These are phyloP conservation scores for Aureoboletus auriporus DNA, from an alignment of 768 basidiomycete species.

Conservation along the genomic window DNA sequence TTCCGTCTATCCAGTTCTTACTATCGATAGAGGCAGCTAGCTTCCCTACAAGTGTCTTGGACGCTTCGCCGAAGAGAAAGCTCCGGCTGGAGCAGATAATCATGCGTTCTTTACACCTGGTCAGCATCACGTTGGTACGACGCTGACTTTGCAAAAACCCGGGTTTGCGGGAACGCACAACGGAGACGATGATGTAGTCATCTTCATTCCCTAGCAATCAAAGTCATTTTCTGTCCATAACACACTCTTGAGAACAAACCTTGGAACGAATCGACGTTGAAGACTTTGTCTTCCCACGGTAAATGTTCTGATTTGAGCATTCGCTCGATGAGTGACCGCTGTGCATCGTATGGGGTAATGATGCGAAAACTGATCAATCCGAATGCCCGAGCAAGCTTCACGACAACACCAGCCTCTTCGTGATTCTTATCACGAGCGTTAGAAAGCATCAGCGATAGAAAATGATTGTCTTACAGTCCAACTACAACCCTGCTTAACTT, in stretches of 20 bases:
- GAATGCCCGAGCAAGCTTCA: conserved; percentile 52
- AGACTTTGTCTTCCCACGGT: conserved; percentile 59
- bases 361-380: conserved; percentile 47
- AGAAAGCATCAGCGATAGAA: not conserved
- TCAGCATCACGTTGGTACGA: conserved; percentile 83
- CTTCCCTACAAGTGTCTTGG: conserved; percentile 22
- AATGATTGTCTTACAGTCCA: conserved; percentile 26
- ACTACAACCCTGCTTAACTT: conserved; percentile 28
- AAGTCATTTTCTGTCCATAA: conserved; percentile 11
- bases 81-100: conserved; percentile 55
- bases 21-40: conserved; percentile 10
- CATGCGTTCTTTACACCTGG: conserved; percentile 72
- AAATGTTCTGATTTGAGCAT: conserved; percentile 45
- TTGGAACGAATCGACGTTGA: conserved; percentile 80
- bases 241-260: conserved; percentile 38
- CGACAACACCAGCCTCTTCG: conserved; percentile 47
- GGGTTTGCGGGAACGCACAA: conserved; percentile 52
- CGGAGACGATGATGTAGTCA: conserved; percentile 66
- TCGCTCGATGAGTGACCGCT: conserved; percentile 55
- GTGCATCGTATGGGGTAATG: conserved; percentile 78
- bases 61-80: conserved; percentile 18
- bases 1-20: conserved; percentile 14
- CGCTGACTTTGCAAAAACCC: conserved; percentile 65
- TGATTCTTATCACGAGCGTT: conserved; percentile 45
- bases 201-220: conserved; percentile 67